phyloP scores from a whole-genome alignment of 257 asterid genomes.

The Primulina huaijiensis region DNA sequence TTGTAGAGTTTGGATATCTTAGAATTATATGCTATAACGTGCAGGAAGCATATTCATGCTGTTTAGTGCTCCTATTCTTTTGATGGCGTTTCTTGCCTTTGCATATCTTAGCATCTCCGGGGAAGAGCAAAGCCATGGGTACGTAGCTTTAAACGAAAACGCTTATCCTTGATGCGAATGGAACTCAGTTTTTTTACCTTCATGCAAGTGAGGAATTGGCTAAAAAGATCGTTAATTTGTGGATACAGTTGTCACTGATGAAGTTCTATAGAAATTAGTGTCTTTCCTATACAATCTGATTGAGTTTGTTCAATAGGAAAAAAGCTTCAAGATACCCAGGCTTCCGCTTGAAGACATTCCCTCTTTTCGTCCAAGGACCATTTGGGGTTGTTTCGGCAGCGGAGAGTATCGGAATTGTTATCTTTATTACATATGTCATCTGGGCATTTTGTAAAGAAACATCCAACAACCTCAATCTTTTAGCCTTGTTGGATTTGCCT shows the following conservation, averaged over 20 bases:
- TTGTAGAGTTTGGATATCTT: not conserved
- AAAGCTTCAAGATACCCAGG: conserved; percentile 33
- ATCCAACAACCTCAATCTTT: conserved; percentile 27
- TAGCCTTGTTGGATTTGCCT: conserved; percentile 34
- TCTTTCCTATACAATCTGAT: too few relatives aligned
- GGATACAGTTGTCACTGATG: too few relatives aligned
- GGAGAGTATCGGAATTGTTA: conserved; percentile 64
- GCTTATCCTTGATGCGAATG: too few relatives aligned
- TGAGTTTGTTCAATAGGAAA: conserved; percentile 28
- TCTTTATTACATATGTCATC: conserved; percentile 43
- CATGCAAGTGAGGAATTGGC: too few relatives aligned
- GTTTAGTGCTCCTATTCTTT: conserved; percentile 63
- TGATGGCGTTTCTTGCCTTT: conserved; percentile 62
- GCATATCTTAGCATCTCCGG: conserved; percentile 45
- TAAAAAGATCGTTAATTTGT: too few relatives aligned
- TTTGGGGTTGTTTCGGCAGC: conserved; percentile 92
- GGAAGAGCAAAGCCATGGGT: conserved; percentile 44
- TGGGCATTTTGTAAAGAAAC: conserved; percentile 58
- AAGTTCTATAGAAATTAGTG: too few relatives aligned
- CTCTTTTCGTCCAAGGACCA: conserved; percentile 75
- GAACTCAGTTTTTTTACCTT: too few relatives aligned
- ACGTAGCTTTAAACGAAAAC: not conserved
- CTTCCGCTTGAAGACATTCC: conserved; percentile 75
- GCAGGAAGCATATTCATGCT: conserved; percentile 57
- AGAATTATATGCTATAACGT: not conserved